phyloP scores from a whole-genome alignment of 345 rosid species.

The Salix caprea region DNA sequence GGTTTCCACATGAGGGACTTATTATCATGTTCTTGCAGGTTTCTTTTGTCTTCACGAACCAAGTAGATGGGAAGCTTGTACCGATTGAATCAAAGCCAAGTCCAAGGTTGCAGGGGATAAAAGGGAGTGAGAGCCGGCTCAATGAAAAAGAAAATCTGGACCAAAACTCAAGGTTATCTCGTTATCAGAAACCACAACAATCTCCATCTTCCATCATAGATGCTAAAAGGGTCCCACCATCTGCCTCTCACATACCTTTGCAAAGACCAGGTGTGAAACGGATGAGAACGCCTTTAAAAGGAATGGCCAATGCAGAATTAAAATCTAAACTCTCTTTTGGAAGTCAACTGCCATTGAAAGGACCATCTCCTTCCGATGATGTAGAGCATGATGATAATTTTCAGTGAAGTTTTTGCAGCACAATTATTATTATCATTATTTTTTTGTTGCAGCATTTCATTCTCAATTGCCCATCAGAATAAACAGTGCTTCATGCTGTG shows the following conservation, averaged over 20 bases:
- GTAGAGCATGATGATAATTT: constrained; percentile 48
- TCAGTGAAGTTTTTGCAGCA: constrained; percentile 20
- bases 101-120: constrained; percentile 28
- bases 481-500: neutral
- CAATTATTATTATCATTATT: neutral
- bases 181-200: constrained; percentile 32
- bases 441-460: neutral
- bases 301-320: constrained; percentile 7
- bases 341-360: constrained; percentile 39
- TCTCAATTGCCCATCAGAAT: constrained; percentile 3
- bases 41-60: constrained; percentile 82
- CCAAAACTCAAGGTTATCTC: constrained; percentile 30
- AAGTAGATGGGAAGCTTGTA: constrained; percentile 86
- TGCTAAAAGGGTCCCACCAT: constrained; percentile 16
- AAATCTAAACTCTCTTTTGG: constrained; percentile 18
- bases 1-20: neutral
- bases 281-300: constrained; percentile 26
- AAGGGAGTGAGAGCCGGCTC: constrained; percentile 14
- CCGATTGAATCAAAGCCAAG: constrained; percentile 60
- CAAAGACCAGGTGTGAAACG: constrained; percentile 29
- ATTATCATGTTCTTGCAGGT: constrained; percentile 46
- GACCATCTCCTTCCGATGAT: constrained; percentile 28
- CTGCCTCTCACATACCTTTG: constrained; percentile 28
- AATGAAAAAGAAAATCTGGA: constrained; percentile 28
- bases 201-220: constrained; percentile 23